Conservation (phyloP, 2,329 filamentous ascomycete genomes). For the Botrytis paeoniae region DNA sequence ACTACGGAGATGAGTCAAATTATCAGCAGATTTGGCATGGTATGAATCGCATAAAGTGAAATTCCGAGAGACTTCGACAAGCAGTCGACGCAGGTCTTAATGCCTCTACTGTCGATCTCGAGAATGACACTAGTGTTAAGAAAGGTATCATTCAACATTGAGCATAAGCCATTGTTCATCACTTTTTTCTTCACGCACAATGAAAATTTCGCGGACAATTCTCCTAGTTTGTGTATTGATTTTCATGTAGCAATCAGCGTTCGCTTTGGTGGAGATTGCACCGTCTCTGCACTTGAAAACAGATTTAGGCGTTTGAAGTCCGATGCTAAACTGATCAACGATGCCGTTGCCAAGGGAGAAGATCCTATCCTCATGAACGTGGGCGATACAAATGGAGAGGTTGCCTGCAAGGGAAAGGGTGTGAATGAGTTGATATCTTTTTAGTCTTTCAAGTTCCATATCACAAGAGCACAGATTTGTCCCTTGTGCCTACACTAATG, state of each 20-base stretch:
- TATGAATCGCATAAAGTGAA: slow-evolving; percentile 26
- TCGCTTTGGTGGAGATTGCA: slow-evolving; percentile 38
- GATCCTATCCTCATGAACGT: slow-evolving; percentile 40
- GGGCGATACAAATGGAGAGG: slow-evolving; percentile 23
- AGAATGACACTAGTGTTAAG: slow-evolving; percentile 6
- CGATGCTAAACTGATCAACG: slow-evolving; percentile 40
- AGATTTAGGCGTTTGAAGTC: slow-evolving; percentile 42
- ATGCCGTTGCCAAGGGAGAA: slow-evolving; percentile 33
- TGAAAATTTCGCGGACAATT: background rate
- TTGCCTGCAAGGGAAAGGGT: slow-evolving; percentile 11
- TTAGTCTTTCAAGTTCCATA: slow-evolving; percentile 17
- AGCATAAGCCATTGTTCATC: background rate
- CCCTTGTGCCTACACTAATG: slow-evolving; percentile 1
- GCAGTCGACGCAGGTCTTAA: slow-evolving; percentile 30
- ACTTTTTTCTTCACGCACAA: background rate
- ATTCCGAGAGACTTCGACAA: slow-evolving; percentile 24
- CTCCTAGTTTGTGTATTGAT: slow-evolving; percentile 26
- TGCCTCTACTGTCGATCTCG: slow-evolving; percentile 25
- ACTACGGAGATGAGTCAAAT: slow-evolving; percentile 33
- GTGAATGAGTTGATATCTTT: slow-evolving; percentile 19
- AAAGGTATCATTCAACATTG: slow-evolving; percentile 28
- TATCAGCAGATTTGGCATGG: slow-evolving; percentile 29
- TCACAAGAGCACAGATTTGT: slow-evolving; percentile 8
- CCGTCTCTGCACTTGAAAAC: slow-evolving; percentile 40
- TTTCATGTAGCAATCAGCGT: slow-evolving; percentile 25